Evolutionary conservation across 2,329 filamentous ascomycete genomes (phyloP).

Genomic region (Trichoderma sp.): DNA sequence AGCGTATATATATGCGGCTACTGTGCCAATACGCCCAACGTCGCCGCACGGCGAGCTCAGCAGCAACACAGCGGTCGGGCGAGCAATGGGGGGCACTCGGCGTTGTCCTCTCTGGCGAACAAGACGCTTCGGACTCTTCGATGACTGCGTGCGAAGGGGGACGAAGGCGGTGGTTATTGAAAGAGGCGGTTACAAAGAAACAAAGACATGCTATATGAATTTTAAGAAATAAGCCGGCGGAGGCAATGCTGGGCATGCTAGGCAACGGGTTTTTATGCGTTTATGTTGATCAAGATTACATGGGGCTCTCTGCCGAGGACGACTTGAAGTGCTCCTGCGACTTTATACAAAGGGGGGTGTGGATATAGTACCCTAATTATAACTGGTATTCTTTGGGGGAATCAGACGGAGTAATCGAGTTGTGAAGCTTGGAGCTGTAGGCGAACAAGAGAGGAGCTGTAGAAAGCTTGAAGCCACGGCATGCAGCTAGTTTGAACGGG

Average conservation of each 20-base stretch:
- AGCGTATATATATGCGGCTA: constrained; percentile 66
- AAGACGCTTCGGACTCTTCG: constrained; percentile 50
- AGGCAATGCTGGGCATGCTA: constrained; percentile 19
- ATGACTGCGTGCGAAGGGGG: constrained; percentile 32
- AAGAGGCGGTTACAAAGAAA: background rate
- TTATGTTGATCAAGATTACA: constrained; percentile 31
- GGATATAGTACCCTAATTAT: constrained; percentile 25
- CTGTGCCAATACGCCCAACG: constrained; percentile 62
- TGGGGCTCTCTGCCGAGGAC: constrained; percentile 33
- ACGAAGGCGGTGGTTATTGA: constrained; percentile 23
- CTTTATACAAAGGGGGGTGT: constrained; percentile 27
- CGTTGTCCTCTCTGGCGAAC: constrained; percentile 46
- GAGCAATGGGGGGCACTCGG: constrained; percentile 34
- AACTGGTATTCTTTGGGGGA: constrained; percentile 10
- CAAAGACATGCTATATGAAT: constrained; percentile 27
- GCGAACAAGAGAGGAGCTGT: background rate
- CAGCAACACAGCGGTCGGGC: constrained; percentile 49
- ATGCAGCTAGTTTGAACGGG: too few species aligned
- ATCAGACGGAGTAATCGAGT: background rate
- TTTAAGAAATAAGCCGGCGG: constrained; percentile 31
- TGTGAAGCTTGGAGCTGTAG: background rate
- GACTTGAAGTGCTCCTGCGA: constrained; percentile 22
- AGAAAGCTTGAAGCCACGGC: background rate
- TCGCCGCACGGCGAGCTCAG: constrained; percentile 50
- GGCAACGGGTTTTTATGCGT: constrained; percentile 28